Evolutionary conservation across 2,329 filamentous ascomycete species (phyloP), one percentile per base, ranked within the genome.

Genomic region (Diaporthe capsici): DNA sequence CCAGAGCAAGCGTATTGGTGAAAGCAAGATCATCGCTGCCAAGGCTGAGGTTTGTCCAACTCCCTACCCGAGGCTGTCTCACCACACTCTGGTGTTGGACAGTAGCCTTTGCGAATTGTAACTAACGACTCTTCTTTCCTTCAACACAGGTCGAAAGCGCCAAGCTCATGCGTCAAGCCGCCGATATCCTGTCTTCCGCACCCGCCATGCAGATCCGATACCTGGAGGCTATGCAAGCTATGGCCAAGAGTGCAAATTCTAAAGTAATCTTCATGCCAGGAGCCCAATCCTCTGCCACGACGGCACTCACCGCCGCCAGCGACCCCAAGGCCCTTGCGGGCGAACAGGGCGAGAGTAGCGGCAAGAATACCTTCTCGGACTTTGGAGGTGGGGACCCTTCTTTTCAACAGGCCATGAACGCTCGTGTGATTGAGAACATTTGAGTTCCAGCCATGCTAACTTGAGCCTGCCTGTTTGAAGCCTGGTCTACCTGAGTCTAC

Each of bases 141-240:
- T 5, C 31, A 31, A 31, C 31, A 28, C 28, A 87, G 86, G 97
- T 99, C 82, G 97, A 99, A 86, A 93, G 93, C 72, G 96, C 97
- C 85, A 98, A 98, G 86, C 88, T 98, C 82, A 97, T 95, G 94
- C 91, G 93, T 81, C 92, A 97, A 86, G 96, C 97, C 51, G 97
- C 97, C 84, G 96, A 99, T 83, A 98, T 98, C 80, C 86, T 99
- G 68, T 94, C 92, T 78, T 95, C 92, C 22, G 96, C 96, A 0
- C 97, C 97, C 3, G 97, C 97, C 80, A 99, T 99, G 97, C 96
- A 98, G 87, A 98, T 98, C 87, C 90, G 96, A 79, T 98, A 98
- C 85, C 93, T 99, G 79, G 97, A 99, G 87, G 96, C 97, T 5
- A 98, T 98, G 96, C 97, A 98, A 84, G 91, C 95, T 57, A 99